A percentile compares a stretch with the other conserved stretches of the same genome.
Conservation (phyloP, 2,329 filamentous ascomycete species). For the Hymenoscyphus albidus region DNA sequence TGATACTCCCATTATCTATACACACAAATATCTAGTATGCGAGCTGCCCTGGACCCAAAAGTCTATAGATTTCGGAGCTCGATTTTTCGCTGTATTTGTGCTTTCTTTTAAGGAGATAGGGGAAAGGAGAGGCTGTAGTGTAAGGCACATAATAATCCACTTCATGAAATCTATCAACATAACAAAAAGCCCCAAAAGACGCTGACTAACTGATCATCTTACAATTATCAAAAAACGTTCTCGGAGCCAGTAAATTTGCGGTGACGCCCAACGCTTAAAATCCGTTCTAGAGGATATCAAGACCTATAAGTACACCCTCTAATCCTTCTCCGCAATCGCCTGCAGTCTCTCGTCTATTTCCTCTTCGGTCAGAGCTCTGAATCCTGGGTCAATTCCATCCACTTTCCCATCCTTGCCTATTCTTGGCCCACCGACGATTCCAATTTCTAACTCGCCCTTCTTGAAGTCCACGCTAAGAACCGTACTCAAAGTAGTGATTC, state of each 20-base stretch:
- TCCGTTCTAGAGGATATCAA: slow-evolving; percentile 6
- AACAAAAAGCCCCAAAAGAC: neutral
- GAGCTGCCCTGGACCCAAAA: no score
- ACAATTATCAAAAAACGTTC: neutral
- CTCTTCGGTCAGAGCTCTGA: slow-evolving; percentile 89
- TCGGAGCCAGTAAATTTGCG: slow-evolving; percentile 4
- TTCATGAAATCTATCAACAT: no score
- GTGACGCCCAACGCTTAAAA: slow-evolving; percentile 7
- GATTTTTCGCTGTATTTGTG: no score
- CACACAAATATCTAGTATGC: no score
- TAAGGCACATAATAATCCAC: no score
- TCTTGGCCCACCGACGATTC: slow-evolving; percentile 86
- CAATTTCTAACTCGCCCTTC: slow-evolving; percentile 97
- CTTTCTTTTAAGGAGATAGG: no score
- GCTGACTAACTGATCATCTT: neutral
- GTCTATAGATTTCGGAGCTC: no score
- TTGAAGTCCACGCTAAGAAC: slow-evolving; percentile 99
- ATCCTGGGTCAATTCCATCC: slow-evolving; percentile 73
- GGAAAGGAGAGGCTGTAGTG: no score
- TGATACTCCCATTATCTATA: no score
- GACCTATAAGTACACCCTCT: slow-evolving; percentile 35
- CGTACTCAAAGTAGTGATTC: slow-evolving; percentile 90
- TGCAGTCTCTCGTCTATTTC: slow-evolving; percentile 98
- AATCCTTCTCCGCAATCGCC: slow-evolving; percentile 98
- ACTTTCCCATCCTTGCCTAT: slow-evolving; percentile 76